These are phyloP conservation scores for Ampelocalamus luodianensis DNA, from an alignment of 176 grass and related monocot genomes.

Conservation along the genomic window DNA sequence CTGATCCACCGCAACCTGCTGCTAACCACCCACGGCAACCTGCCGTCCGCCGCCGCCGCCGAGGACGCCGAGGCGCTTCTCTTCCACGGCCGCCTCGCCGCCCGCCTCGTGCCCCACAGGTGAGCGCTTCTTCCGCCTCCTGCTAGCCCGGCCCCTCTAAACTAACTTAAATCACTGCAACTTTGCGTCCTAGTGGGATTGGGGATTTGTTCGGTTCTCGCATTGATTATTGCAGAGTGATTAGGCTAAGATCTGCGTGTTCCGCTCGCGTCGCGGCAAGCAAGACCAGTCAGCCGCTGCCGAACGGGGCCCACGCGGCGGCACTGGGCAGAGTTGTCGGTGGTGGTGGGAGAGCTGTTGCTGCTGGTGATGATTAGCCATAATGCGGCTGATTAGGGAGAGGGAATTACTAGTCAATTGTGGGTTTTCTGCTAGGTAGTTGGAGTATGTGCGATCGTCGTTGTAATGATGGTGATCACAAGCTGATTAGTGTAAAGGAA, in stretches of 20 bases:
- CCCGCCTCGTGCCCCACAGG: slow-evolving; percentile 81
- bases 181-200: background rate
- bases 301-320: background rate
- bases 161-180: background rate
- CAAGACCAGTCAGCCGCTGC: background rate
- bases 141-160: background rate
- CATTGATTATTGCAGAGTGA: slow-evolving; percentile 32
- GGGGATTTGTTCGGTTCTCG: slow-evolving; percentile 13
- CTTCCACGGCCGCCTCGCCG: slow-evolving; percentile 49
- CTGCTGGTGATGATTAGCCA: slow-evolving; percentile 42
- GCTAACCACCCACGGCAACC: slow-evolving; percentile 81
- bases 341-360: slow-evolving; percentile 46
- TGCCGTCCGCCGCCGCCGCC: slow-evolving; percentile 61
- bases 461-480: slow-evolving; percentile 45
- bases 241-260: slow-evolving; percentile 47
- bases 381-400: slow-evolving; percentile 35
- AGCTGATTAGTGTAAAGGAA: slow-evolving; percentile 14
- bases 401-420: slow-evolving; percentile 6
- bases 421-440: slow-evolving; percentile 41
- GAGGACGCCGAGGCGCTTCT: slow-evolving; percentile 73
- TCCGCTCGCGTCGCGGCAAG: background rate
- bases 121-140: slow-evolving; percentile 20
- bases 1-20: slow-evolving; percentile 89
- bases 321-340: slow-evolving; percentile 11
- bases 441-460: slow-evolving; percentile 19